Percentiles rank a stretch among this genome's conserved stretches.
These are phyloP conservation scores for Neonectria coccinea DNA, from an alignment of 2,329 filamentous ascomycete species.

Conservation along the genomic window DNA sequence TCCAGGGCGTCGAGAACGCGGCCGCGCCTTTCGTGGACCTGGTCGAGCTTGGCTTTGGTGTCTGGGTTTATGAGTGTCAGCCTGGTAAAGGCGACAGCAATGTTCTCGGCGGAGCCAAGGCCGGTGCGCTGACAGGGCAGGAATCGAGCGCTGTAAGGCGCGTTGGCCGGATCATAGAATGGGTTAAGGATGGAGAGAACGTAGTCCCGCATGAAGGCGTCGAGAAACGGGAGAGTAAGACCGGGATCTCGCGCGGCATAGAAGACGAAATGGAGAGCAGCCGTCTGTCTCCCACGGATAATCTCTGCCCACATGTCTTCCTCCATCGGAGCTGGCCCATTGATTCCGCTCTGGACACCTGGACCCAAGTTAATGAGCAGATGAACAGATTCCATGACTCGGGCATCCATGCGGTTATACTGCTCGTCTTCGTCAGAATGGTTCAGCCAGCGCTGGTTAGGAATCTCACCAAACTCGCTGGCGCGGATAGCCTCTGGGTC, in stretches of 20 bases:
- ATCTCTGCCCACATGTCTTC: not conserved
- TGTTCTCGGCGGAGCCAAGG: not conserved
- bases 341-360: not conserved
- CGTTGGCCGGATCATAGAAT: not conserved
- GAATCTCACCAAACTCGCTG: slow-evolving; percentile 9
- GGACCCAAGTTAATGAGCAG: not conserved
- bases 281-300: slow-evolving; percentile 1
- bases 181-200: slow-evolving; percentile 29
- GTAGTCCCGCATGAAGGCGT: slow-evolving; percentile 17
- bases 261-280: slow-evolving; percentile 8
- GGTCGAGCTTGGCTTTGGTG: not conserved
- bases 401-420: not conserved
- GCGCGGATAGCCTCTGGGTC: not conserved
- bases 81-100: not conserved
- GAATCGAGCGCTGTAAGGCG: not conserved
- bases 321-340: not conserved
- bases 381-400: not conserved
- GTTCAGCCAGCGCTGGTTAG: slow-evolving; percentile 18
- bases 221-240: slow-evolving; percentile 22
- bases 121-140: slow-evolving; percentile 13
- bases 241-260: slow-evolving; percentile 30
- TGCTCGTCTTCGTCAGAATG: not conserved
- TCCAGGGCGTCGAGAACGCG: not conserved
- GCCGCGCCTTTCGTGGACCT: not conserved
- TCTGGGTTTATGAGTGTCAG: not conserved